Evolutionary conservation across 352 stramenopile species (phyloP), one percentile per base, ranked within the genome.

Genomic region (Phytophthora pinifolia): DNA sequence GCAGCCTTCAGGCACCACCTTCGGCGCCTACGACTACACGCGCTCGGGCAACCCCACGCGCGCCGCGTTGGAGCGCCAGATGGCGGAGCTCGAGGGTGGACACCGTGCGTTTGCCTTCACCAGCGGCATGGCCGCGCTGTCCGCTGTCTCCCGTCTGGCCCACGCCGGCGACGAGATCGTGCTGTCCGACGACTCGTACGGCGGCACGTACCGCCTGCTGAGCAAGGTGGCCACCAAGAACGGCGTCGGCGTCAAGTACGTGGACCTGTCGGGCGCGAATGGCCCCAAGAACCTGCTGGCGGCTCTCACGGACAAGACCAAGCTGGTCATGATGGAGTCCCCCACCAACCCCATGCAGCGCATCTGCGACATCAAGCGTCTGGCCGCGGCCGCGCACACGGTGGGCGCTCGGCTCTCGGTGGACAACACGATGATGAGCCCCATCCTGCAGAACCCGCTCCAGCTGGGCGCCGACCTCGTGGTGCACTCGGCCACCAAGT

Each of bases 401-500:
- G 67, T 96, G 14, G 83, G 80, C 22, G 71, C 81, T 10, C 50
- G 97, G 32, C 64, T 98, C 17, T 95, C 86, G 25, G 94, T 98
- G 9, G 96, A 99, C 73, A 98, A 98, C 75, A 98, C 95, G 6
- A 98, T 98, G 77, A 93, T 97, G 72, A 96, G 83, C 30, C 95
- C 96, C n/a, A 96, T 97, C 46, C 76, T 98, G 43, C 92, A 98
- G 67, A 96, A 98, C 59, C 96, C 96, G 22, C 59, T 98, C 8
- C 60, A 76, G 29, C 76, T 98, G 6, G 96, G 96, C 17, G 96
- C 96, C 6, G 97, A 99, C 75, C 85, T 98, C 20, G 92, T 98
- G 20, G 76, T 99, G 46, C 96, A 99, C 76, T 98, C 87, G 43
- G 94, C 86, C 18, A 99, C 97, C 44, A 99, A 99, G 74, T 99